phyloP scores from a whole-genome alignment of 768 basidiomycete species.

The Leccinum disarticulatum region DNA sequence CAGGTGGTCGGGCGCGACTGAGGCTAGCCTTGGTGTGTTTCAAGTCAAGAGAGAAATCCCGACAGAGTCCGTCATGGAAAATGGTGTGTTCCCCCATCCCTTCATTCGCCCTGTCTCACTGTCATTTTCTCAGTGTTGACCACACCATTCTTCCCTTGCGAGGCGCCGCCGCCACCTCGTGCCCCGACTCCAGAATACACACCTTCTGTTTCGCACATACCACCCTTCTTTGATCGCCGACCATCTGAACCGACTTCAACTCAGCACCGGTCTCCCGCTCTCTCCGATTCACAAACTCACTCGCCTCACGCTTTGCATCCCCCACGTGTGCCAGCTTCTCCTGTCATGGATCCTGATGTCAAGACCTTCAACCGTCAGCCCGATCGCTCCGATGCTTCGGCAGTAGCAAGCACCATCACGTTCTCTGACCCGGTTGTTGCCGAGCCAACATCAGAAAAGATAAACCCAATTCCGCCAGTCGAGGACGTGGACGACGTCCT shows the following conservation, averaged over 20 bases:
- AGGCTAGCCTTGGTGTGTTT: not conserved
- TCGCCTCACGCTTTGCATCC: not conserved
- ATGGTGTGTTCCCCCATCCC: slow-evolving; percentile 8
- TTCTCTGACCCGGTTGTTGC: slow-evolving; percentile 3
- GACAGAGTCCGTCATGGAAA: not conserved
- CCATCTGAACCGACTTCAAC: not conserved
- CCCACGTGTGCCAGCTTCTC: slow-evolving; percentile 2
- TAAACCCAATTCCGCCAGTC: not conserved
- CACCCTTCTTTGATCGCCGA: not conserved
- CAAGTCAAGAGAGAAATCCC: not conserved
- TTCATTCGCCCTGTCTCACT: slow-evolving; percentile 11
- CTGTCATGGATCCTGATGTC: slow-evolving; percentile 8
- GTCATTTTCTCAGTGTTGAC: slow-evolving; percentile 1
- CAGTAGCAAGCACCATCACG: not conserved
- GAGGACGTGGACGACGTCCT: not conserved
- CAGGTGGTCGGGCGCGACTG: not conserved
- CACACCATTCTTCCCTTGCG: not conserved
- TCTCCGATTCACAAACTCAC: slow-evolving; percentile 3
- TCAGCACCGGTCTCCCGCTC: not conserved
- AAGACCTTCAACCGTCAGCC: slow-evolving; percentile 1
- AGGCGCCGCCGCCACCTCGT: not conserved
- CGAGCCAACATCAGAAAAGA: not conserved
- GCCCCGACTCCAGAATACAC: not conserved
- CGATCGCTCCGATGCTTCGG: not conserved
- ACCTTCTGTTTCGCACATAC: not conserved